Evolutionary conservation across 306 rosid species (phyloP), one percentile per base, ranked within the genome.

Genomic region (Malus sylvestris): DNA sequence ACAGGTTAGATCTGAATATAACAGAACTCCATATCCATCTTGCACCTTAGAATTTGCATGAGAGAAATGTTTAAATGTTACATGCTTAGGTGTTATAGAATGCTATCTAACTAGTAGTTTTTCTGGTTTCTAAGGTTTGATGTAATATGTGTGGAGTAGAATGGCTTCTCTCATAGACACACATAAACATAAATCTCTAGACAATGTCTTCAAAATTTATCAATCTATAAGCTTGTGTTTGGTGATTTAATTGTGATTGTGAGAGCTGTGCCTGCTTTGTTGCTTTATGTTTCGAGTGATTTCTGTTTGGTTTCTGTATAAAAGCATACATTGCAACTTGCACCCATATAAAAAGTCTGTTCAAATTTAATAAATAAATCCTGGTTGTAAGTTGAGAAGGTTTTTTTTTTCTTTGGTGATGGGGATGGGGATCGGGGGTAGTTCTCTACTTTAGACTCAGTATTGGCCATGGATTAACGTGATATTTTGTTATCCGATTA

Each of bases 401-500:
- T 5, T 6, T 51, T 15, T 15, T 16, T 51, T 49, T 15, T 15
- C 44, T 49, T 5, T 49, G 18, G 19, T 14, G 55, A 16, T 49
- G 20, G 55, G 18, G 55, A 16, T 49, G 20, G 55, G 18, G 55
- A 6, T 49, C 20, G 55, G 12, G 20, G 55, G 8, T 61, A 0
- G 2, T 61, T 30, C 32, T 12, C 22, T 61, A 27, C 32, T 30
- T n/a, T 51, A 51, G 49, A 70, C 67, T 68, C 42, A 1, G 58
- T 32, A 35, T 78, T 77, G 20, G 8, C 27, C 57, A 8, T 29
- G 38, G 42, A 23, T 62, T 55, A 29, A 6, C 6, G 10, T 2
- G 8, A 20, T 4, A 67, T 49, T 65, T 40, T 76, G 16, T 51
- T 63, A 27, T 58, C 30, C 84, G 58, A 85, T 83, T 76, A 6